These are phyloP conservation scores for Colletotrichum sp. DNA, from an alignment of 2,329 filamentous ascomycete genomes.

Conservation along the genomic window DNA sequence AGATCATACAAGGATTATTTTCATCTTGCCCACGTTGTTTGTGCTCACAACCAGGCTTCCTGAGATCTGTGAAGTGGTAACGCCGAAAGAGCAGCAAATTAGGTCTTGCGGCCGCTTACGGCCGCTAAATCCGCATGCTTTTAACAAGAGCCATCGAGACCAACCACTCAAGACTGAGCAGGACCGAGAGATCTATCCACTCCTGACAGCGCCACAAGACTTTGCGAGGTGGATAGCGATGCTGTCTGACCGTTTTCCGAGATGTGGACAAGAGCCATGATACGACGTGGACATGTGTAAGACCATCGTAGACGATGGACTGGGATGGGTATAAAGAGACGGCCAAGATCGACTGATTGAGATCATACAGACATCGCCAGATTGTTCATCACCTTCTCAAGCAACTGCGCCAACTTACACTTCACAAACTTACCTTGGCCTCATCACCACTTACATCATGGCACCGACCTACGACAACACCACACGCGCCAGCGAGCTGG, in stretches of 20 bases:
- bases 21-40: background rate
- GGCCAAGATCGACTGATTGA: background rate
- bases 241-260: background rate
- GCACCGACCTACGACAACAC: background rate
- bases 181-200: rapidly evolving
- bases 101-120: background rate
- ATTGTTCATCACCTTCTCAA: background rate
- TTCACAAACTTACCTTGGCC: background rate
- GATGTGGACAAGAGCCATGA: background rate
- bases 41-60: background rate
- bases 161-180: background rate
- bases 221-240: background rate
- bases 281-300: background rate
- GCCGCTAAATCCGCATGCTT: background rate
- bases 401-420: background rate
- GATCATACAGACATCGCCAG: background rate
- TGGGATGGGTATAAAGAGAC: background rate
- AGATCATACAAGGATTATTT: background rate
- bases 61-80: background rate
- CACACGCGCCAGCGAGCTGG: slow-evolving; percentile 29
- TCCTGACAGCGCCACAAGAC: background rate
- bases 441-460: background rate
- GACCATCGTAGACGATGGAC: background rate
- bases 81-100: background rate
- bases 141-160: background rate